These are phyloP conservation scores for Aspergillus pseudoterreus DNA, from an alignment of 2,329 filamentous ascomycete genomes.

Conservation along the genomic window DNA sequence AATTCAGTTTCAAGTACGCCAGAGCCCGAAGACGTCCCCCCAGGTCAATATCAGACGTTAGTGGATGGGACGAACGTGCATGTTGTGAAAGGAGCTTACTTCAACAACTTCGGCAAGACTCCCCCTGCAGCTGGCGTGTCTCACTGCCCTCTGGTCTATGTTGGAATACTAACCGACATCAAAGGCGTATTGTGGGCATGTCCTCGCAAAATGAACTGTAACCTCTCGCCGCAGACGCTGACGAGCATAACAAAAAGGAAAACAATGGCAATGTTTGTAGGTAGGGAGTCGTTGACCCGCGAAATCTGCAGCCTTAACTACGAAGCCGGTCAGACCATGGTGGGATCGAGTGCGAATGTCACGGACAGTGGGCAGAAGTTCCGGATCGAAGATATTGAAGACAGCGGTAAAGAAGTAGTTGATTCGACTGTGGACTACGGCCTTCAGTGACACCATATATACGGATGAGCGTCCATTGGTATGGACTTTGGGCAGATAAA, in stretches of 20 bases:
- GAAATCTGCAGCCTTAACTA: constrained; percentile 9
- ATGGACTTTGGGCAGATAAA: background rate
- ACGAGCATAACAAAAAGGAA: background rate
- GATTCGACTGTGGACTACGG: background rate
- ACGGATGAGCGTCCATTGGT: background rate
- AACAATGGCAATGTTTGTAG: background rate
- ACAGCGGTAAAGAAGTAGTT: background rate
- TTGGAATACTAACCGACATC: no score
- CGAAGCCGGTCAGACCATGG: constrained; percentile 5
- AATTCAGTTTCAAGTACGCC: no score
- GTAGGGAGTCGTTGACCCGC: background rate
- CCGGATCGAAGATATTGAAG: constrained; percentile 16
- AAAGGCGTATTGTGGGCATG: no score
- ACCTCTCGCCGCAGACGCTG: background rate
- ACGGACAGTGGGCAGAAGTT: constrained; percentile 15
- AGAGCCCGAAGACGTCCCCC: no score
- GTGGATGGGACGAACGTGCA: no score
- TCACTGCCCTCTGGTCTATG: no score
- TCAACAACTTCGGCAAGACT: no score
- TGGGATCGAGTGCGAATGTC: constrained; percentile 17
- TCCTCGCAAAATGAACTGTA: no score
- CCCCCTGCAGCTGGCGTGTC: no score
- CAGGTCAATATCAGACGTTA: no score
- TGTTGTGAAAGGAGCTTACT: no score
- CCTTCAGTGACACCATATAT: background rate